Conservation (phyloP, 805 yeast species). For the Saturnispora besseyi region DNA sequence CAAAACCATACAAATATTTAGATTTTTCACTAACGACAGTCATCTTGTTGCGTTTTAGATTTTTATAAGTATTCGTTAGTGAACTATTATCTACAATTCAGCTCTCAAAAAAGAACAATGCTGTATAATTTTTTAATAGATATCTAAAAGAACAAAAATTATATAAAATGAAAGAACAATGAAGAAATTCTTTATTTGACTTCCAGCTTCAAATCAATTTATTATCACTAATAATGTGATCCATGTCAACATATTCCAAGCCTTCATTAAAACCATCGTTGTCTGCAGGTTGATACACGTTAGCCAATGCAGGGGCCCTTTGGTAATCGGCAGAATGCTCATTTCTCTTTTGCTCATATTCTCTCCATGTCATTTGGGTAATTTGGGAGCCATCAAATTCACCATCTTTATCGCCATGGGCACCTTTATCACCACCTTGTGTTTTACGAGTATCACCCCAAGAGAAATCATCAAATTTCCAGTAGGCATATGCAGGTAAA, state of each 20-base stretch:
- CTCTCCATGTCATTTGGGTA: constrained; percentile 90
- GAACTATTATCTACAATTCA: too few species aligned
- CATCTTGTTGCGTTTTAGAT: too few species aligned
- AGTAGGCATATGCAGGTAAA: constrained; percentile 76
- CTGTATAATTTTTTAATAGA: background rate
- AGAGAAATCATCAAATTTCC: constrained; percentile 94
- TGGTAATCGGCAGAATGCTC: constrained; percentile 12
- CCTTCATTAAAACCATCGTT: constrained; percentile 9
- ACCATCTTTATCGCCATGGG: constrained; percentile 66
- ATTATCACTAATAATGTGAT: background rate
- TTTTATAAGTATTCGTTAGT: too few species aligned
- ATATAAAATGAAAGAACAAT: background rate
- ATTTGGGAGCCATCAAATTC: constrained; percentile 87
- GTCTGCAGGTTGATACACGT: constrained; percentile 21
- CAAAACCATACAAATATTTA: too few species aligned
- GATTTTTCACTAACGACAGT: too few species aligned
- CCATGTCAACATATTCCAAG: constrained; percentile 13
- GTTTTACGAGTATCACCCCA: constrained; percentile 95
- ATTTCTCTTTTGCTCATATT: constrained; percentile 64
- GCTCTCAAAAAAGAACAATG: background rate
- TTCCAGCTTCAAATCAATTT: background rate
- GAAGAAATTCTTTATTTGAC: background rate
- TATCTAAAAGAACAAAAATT: background rate
- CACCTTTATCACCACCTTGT: constrained; percentile 57
- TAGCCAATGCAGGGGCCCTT: constrained; percentile 17